Base-by-base conservation (phyloP, 345 rosid species). In the Syzygium jambos region DNA sequence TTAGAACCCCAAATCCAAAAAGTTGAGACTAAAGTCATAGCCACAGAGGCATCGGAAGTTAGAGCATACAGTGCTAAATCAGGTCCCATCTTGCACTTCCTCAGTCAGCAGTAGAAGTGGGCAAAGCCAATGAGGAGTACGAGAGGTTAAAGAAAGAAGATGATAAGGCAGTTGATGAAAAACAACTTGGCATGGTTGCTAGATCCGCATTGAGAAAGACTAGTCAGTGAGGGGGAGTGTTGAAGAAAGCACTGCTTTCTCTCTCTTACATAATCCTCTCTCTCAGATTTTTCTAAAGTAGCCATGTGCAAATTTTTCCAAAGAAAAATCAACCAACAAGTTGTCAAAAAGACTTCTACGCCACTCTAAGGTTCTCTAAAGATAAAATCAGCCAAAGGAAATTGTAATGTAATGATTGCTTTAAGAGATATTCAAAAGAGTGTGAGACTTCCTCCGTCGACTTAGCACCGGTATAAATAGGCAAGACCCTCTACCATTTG, bases 11-110 rank as follows among this genome's bases (percentile, higher is more conserved):
- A 43, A 43, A 43, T 43, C 7, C 46, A 88, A 89, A 68, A 86
- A 90, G 11, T 43, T 43, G 7, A 43, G 46, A 43, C 46, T 43
- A 88, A 85, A 83, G 49, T 87, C 49, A 91, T 90, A 59, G 91
- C 91, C 23, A 88, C 90, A n/a, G 91, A 92, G 56, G 93, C 93
- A 52, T 91, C 90, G 21, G 92, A 92, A 88, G 89, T 87, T 86
- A 91, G 91, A 83, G 87, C 88, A 4, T 87, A 86, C 27, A 85
- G 89, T 55, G 29, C 68, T 17, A 87, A 88, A 63, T 88, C 89
- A 23, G 87, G 90, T 84, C 85, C 14, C 86, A 90, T 86, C 93
- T 51, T 63, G 93, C 91, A 27, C 85, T 87, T 78, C 89, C 88
- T 86, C 88, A 90, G 73, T 87, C 91, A 41, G 52, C 89, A 22